A percentile compares a stretch with the other conserved stretches of the same genome.
These are phyloP conservation scores for Castanopsis chinensis DNA, from an alignment of 306 rosid genomes.

Conservation along the genomic window DNA sequence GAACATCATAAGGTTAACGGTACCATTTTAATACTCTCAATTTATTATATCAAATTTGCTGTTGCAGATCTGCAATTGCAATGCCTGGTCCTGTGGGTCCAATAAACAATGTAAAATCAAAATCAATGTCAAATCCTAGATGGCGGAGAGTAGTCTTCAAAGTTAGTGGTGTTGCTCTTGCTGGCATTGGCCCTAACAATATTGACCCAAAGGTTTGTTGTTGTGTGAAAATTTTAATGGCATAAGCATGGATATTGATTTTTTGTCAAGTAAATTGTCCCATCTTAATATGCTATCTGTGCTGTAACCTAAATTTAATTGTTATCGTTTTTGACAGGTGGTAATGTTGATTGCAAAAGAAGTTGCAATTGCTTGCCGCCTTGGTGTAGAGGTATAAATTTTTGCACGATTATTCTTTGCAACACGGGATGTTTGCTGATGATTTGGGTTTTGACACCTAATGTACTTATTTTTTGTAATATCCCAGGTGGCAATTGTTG, in stretches of 20 bases:
- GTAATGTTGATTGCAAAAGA: constrained; percentile 77
- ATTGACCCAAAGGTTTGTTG: constrained; percentile 78
- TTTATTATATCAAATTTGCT: not conserved
- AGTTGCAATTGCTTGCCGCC: constrained; percentile 76
- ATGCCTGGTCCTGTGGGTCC: constrained; percentile 55
- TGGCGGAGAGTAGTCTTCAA: constrained; percentile 96
- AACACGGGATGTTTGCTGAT: not conserved
- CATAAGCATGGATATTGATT: constrained; percentile 8
- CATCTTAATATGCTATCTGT: constrained; percentile 7
- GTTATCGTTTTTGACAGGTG: constrained; percentile 48
- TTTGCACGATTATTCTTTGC: constrained; percentile 21
- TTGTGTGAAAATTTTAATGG: not conserved
- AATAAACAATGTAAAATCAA: constrained; percentile 58
- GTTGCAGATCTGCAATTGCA: constrained; percentile 55
- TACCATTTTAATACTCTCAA: not conserved
- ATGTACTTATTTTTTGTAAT: constrained; percentile 20
- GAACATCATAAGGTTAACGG: not conserved
- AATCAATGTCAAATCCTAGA: constrained; percentile 56
- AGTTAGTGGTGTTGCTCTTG: constrained; percentile 90
- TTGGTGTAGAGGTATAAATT: constrained; percentile 81
- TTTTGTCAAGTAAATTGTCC: constrained; percentile 9
- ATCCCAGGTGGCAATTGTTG: constrained; percentile 80
- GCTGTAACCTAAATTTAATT: constrained; percentile 9
- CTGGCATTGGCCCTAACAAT: constrained; percentile 77
- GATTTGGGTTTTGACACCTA: constrained; percentile 25